Conservation (phyloP, 2,329 filamentous ascomycete species). For the Byssoonygena ceratinophila region DNA sequence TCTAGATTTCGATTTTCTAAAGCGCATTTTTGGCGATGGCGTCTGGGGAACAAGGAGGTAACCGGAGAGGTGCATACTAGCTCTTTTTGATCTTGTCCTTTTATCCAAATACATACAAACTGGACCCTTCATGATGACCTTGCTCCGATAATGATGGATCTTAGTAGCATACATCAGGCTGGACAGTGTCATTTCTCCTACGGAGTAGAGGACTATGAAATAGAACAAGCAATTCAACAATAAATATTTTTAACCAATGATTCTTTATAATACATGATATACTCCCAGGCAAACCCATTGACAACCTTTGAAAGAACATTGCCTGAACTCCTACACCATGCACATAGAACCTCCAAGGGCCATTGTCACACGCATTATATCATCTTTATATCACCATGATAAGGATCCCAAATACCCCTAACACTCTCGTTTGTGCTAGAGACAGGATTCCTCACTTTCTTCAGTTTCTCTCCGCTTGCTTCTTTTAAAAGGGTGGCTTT, state of each 20-base stretch:
- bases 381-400: slow-evolving; percentile 46
- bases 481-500: slow-evolving; percentile 51
- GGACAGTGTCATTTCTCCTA: no score
- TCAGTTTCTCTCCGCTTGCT: slow-evolving; percentile 41
- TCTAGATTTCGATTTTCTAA: not conserved
- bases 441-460: slow-evolving; percentile 48
- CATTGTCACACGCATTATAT: slow-evolving; percentile 28
- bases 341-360: slow-evolving; percentile 7
- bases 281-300: not conserved
- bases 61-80: not conserved
- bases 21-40: slow-evolving; percentile 2
- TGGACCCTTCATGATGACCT: not conserved
- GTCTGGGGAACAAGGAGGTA: not conserved
- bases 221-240: not conserved
- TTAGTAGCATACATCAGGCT: no score
- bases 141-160: no score
- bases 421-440: slow-evolving; percentile 54
- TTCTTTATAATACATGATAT: slow-evolving; percentile 5
- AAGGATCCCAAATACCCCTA: slow-evolving; percentile 55
- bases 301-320: not conserved
- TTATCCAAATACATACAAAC: not conserved
- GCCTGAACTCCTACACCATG: slow-evolving; percentile 7
- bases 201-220: no score
- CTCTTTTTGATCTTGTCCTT: not conserved
- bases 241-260: not conserved